These are phyloP conservation scores for Taphrina communis DNA, from an alignment of 1,139 yeast species.

Conservation along the genomic window DNA sequence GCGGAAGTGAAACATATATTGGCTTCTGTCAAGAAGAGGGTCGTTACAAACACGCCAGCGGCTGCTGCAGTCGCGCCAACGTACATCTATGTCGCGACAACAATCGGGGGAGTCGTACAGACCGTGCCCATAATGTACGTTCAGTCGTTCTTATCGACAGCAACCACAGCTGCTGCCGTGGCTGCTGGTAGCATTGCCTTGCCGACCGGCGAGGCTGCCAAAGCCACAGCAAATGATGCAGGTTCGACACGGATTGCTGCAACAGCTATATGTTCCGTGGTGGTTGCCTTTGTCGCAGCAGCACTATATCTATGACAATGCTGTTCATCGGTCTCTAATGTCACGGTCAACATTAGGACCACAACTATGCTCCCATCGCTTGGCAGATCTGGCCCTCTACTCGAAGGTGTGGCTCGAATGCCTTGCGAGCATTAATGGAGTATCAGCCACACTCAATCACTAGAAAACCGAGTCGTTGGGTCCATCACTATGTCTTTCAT, in stretches of 20 bases:
- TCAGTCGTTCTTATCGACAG: conserved; percentile 14
- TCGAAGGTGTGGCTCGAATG: too few relatives aligned
- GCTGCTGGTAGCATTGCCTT: conserved; percentile 18
- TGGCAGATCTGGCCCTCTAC: too few relatives aligned
- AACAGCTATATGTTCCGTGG: background rate
- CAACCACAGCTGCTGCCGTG: conserved; percentile 1
- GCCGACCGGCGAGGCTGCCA: conserved; percentile 26
- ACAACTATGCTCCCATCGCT: too few relatives aligned
- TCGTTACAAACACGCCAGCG: conserved; percentile 13
- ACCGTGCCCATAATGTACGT: conserved; percentile 10
- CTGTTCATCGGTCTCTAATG: too few relatives aligned
- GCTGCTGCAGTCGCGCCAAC: conserved; percentile 10
- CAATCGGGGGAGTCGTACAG: conserved; percentile 14
- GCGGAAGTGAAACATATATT: background rate
- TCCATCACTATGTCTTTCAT: too few relatives aligned
- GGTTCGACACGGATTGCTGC: conserved; percentile 4
- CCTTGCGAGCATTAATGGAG: too few relatives aligned
- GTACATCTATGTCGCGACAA: conserved; percentile 15
- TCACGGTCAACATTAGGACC: too few relatives aligned
- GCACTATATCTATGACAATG: background rate
- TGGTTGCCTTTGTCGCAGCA: background rate
- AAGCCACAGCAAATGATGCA: conserved; percentile 7
- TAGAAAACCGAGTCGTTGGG: too few relatives aligned
- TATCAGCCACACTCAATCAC: too few relatives aligned
- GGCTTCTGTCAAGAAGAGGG: conserved; percentile 8